Percentiles rank a stretch among this genome's conserved stretches.
Evolutionary conservation across 2,329 filamentous ascomycete genomes (phyloP).

Genomic region (Ascocoryne sarcoides): DNA sequence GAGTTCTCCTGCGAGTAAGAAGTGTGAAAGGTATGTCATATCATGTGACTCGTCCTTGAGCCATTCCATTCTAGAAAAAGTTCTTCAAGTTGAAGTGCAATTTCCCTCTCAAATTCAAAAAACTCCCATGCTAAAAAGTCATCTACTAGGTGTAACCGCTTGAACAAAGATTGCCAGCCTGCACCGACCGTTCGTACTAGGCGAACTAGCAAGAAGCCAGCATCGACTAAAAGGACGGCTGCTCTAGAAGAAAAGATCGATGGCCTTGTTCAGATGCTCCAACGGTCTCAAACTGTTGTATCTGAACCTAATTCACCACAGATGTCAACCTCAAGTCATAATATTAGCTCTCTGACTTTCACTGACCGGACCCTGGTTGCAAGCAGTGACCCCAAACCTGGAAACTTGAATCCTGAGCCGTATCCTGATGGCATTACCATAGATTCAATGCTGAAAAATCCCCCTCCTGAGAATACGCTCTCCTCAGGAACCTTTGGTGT

Average conservation of each 20-base stretch:
- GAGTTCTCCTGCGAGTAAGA: constrained; percentile 1
- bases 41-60: no score
- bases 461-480: no score
- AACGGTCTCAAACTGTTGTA: constrained; percentile 5
- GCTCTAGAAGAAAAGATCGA: constrained; percentile 15
- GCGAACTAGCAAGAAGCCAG: constrained; percentile 5
- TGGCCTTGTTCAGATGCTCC: constrained; percentile 10
- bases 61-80: no score
- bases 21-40: constrained; percentile 8
- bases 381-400: no score
- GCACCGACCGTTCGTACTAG: constrained; percentile 6
- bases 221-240: constrained; percentile 9
- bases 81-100: not conserved
- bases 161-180: constrained; percentile 12
- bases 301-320: not conserved
- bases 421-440: no score
- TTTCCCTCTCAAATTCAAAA: not conserved
- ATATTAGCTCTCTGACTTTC: no score
- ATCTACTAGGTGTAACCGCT: constrained; percentile 9
- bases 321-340: no score
- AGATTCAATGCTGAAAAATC: no score
- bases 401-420: no score
- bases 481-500: no score
- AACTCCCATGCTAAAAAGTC: not conserved
- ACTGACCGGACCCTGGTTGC: no score